Conservation (phyloP, 352 stramenopile genomes). For the Salisapilia sapeloensis region DNA sequence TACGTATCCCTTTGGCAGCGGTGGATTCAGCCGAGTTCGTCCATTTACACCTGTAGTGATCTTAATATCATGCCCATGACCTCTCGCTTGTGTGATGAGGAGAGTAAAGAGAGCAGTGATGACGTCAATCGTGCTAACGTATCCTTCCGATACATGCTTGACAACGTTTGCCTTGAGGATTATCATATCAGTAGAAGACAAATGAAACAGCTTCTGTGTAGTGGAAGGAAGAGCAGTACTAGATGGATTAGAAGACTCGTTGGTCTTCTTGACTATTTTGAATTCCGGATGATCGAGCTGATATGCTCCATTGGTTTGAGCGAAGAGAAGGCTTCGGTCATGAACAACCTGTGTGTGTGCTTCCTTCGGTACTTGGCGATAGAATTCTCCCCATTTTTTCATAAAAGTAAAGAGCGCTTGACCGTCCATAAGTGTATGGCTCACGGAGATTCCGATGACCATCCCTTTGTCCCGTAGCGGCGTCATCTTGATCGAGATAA, state of each 20-base stretch:
- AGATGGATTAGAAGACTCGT: slow-evolving; percentile 1
- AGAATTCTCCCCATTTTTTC: slow-evolving; percentile 36
- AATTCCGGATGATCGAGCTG: slow-evolving; percentile 27
- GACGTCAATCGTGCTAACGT: slow-evolving; percentile 31
- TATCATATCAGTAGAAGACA: slow-evolving; percentile 18
- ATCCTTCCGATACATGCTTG: slow-evolving; percentile 3
- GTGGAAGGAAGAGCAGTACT: slow-evolving; percentile 6
- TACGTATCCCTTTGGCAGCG: slow-evolving; percentile 19
- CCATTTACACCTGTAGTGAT: slow-evolving; percentile 34
- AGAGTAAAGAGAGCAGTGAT: slow-evolving; percentile 29
- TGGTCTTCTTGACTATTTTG: slow-evolving; percentile 2
- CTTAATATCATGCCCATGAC: slow-evolving; percentile 16
- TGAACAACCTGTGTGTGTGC: slow-evolving; percentile 14
- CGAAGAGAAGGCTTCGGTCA: slow-evolving; percentile 15
- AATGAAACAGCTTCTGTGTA: slow-evolving; percentile 23
- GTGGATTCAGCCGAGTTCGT: slow-evolving; percentile 19
- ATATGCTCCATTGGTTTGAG: slow-evolving; percentile 5
- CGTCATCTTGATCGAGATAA: slow-evolving; percentile 17
- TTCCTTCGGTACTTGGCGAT: slow-evolving; percentile 10
- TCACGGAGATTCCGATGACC: slow-evolving; percentile 20
- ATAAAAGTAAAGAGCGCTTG: slow-evolving; percentile 42
- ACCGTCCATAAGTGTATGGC: slow-evolving; percentile 25
- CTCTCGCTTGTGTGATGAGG: slow-evolving; percentile 25
- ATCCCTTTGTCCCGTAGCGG: slow-evolving; percentile 25
- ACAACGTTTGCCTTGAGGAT: slow-evolving; percentile 17